A percentile compares a stretch with the other conserved stretches of the same genome.
These are phyloP conservation scores for Nowakowskiella sp. DNA, from an alignment of 192 early-diverging fungal genomes.

Conservation along the genomic window DNA sequence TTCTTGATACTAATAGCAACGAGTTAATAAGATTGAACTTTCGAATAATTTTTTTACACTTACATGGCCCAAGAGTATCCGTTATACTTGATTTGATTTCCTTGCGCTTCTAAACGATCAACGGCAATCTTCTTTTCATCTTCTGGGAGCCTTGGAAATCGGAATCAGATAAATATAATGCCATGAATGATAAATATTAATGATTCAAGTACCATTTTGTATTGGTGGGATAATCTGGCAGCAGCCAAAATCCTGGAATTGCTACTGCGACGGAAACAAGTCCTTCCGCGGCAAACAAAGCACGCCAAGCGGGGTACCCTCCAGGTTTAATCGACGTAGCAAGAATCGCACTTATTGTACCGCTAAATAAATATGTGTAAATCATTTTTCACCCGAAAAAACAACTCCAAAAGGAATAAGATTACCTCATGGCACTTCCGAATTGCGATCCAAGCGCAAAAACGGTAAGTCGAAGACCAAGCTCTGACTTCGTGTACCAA, in stretches of 20 bases:
- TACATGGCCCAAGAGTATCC: not conserved
- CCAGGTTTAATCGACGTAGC: too few species aligned
- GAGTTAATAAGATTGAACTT: not conserved
- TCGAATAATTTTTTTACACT: not conserved
- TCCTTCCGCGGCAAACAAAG: not conserved
- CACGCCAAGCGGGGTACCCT: too few species aligned
- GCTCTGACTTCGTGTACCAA: not conserved
- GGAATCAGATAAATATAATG: too few species aligned
- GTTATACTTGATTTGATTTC: not conserved
- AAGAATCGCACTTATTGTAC: too few species aligned
- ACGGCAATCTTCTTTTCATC: not conserved
- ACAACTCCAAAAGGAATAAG: not conserved
- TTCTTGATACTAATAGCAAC: not conserved
- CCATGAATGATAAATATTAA: too few species aligned
- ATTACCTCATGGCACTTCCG: not conserved
- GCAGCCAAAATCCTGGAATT: not conserved
- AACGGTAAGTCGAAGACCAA: not conserved
- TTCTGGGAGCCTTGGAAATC: too few species aligned
- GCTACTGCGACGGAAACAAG: not conserved
- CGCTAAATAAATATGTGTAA: too few species aligned
- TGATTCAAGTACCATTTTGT: too few species aligned
- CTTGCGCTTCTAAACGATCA: not conserved
- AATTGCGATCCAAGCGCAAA: not conserved
- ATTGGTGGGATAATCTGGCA: not conserved
- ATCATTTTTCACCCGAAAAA: too few species aligned